phyloP scores from a whole-genome alignment of 2,329 filamentous ascomycete genomes.

The Scorias spongiosa region DNA sequence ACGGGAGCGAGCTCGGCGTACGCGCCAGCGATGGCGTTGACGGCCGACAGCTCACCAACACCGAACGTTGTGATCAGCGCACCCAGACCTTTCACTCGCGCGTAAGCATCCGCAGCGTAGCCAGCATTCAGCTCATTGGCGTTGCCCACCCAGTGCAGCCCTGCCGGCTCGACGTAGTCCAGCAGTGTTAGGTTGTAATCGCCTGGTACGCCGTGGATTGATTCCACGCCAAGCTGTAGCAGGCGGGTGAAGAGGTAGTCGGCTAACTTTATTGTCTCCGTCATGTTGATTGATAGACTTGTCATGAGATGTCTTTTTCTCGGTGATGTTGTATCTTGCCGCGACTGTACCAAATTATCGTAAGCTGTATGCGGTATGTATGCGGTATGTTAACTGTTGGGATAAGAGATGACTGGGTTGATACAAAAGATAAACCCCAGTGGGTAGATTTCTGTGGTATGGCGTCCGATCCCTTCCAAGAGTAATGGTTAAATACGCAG shows the following conservation, averaged over 20 bases:
- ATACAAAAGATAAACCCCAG: no score
- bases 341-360: no score
- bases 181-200: conserved; percentile 35
- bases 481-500: no score
- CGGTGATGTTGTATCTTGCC: no score
- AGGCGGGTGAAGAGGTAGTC: conserved; percentile 27
- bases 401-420: no score
- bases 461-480: no score
- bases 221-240: conserved; percentile 26
- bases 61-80: conserved; percentile 34
- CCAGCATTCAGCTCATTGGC: conserved; percentile 44
- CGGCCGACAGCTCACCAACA: conserved; percentile 32
- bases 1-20: conserved; percentile 33
- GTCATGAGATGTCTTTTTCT: no score
- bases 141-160: conserved; percentile 44
- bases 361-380: no score
- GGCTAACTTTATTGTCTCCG: conserved; percentile 13
- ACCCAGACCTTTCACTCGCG: conserved; percentile 29
- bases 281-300: not conserved
- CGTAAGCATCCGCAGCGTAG: conserved; percentile 33
- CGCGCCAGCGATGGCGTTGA: conserved; percentile 33
- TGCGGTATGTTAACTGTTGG: no score
- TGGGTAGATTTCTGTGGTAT: no score
- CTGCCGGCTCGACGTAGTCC: conserved; percentile 41
- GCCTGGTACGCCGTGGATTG: conserved; percentile 36